Percentiles rank a stretch among this genome's conserved stretches.
phyloP scores from a whole-genome alignment of 805 yeast genomes.

The Saitoella complicata region DNA sequence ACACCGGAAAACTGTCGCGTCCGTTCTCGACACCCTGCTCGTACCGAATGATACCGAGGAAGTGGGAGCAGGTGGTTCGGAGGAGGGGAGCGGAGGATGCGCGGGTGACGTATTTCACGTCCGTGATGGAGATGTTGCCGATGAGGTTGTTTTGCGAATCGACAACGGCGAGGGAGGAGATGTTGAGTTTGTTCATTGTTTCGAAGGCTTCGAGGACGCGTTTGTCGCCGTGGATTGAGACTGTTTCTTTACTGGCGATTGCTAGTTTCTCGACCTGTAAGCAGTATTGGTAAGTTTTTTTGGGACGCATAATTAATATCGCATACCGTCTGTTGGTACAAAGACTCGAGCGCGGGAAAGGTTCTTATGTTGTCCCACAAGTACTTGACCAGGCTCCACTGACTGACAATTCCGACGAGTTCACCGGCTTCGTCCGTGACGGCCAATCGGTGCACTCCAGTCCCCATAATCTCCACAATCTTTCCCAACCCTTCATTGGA shows the following conservation, averaged over 20 bases:
- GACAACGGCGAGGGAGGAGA: conserved; percentile 83
- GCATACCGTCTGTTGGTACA: conserved; percentile 49
- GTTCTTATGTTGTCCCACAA: conserved; percentile 87
- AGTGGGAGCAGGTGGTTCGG: conserved; percentile 71
- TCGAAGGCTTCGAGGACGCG: conserved; percentile 71
- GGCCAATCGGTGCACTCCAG: conserved; percentile 67
- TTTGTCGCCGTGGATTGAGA: conserved; percentile 76
- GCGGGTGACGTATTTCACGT: conserved; percentile 54
- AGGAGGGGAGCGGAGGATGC: conserved; percentile 52
- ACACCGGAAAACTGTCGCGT: conserved; percentile 90
- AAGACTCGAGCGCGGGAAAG: conserved; percentile 64
- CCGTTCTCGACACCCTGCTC: conserved; percentile 87
- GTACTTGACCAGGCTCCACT: conserved; percentile 68
- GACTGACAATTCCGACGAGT: conserved; percentile 65
- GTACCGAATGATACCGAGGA: conserved; percentile 69
- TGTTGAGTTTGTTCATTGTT: conserved; percentile 64
- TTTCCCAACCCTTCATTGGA: conserved; percentile 44
- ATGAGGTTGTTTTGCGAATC: conserved; percentile 59
- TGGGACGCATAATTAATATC: background rate
- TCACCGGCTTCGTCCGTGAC: conserved; percentile 3
- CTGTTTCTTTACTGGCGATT: conserved; percentile 58
- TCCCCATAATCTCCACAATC: conserved; percentile 78
- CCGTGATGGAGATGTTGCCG: conserved; percentile 90
- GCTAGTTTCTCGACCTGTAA: conserved; percentile 31
- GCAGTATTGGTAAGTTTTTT: background rate